Evolutionary conservation across 2,329 filamentous ascomycete genomes (phyloP).

Genomic region (Alternaria infectoria): DNA sequence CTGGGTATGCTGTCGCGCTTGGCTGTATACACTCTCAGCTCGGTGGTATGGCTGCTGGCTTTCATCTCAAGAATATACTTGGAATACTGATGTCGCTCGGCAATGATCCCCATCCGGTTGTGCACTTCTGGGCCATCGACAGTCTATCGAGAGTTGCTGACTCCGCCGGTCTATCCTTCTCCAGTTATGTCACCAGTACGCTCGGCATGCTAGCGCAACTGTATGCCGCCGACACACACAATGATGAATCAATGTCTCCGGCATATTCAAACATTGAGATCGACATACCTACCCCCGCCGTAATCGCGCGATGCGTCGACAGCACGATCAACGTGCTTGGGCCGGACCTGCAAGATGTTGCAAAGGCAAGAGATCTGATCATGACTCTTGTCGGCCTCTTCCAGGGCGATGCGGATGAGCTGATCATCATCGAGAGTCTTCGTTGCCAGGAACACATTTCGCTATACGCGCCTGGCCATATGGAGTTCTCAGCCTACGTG

Average conservation of each 20-base stretch:
- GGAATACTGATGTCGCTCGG: constrained; percentile 97
- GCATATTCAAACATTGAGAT: constrained; percentile 91
- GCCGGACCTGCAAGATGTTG: constrained; percentile 90
- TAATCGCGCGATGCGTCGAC: constrained; percentile 86
- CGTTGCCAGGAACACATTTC: constrained; percentile 89
- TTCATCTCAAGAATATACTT: constrained; percentile 96
- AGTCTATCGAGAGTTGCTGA: constrained; percentile 86
- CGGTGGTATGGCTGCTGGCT: constrained; percentile 95
- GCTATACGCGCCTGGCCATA: constrained; percentile 85
- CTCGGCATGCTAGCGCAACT: constrained; percentile 93
- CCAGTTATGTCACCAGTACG: constrained; percentile 85
- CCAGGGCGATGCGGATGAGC: constrained; percentile 72
- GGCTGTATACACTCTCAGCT: constrained; percentile 94
- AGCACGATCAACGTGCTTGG: constrained; percentile 97
- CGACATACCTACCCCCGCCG: constrained; percentile 79
- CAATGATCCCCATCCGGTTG: constrained; percentile 91
- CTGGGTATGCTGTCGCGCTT: constrained; percentile 91
- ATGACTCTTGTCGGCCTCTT: constrained; percentile 86
- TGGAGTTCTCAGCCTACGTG: constrained; percentile 85
- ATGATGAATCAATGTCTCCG: constrained; percentile 78
- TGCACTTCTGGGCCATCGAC: constrained; percentile 96
- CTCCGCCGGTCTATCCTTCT: constrained; percentile 90
- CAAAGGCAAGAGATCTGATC: constrained; percentile 90
- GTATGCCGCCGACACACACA: constrained; percentile 90
- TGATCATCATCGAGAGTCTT: constrained; percentile 77